Evolutionary conservation across 768 basidiomycete species (phyloP).

Genomic region (Coprinopsis cinerea): DNA sequence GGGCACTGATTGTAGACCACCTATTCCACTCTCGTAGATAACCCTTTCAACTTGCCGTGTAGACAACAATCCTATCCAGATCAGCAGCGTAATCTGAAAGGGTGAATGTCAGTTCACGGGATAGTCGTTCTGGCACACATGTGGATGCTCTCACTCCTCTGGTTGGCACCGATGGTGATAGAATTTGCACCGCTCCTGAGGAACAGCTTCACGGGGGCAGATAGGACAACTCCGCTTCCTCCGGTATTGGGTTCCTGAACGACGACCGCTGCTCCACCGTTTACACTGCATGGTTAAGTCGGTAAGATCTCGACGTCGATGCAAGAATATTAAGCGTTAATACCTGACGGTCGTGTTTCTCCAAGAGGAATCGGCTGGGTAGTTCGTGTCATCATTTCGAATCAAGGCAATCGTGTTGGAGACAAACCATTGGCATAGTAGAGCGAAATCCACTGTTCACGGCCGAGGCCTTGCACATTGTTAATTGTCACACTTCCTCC

Average conservation of each 20-base stretch:
- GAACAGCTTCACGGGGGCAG: slow-evolving; percentile 49
- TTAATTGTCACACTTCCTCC: slow-evolving; percentile 54
- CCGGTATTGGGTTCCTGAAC: slow-evolving; percentile 57
- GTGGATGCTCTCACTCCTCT: slow-evolving; percentile 36
- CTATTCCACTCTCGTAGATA: too few species aligned
- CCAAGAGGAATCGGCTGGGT: slow-evolving; percentile 46
- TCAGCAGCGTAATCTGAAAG: slow-evolving; percentile 49
- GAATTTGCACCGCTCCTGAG: slow-evolving; percentile 46
- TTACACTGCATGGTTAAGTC: slow-evolving; percentile 34
- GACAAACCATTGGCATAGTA: slow-evolving; percentile 50
- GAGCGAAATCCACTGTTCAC: slow-evolving; percentile 53
- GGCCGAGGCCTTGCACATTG: slow-evolving; percentile 48
- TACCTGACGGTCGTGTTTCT: slow-evolving; percentile 56
- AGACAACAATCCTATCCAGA: slow-evolving; percentile 57
- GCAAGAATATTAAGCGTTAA: slow-evolving; percentile 1
- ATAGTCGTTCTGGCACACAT: not conserved
- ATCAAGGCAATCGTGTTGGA: not conserved
- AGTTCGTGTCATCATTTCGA: not conserved
- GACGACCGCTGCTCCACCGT: slow-evolving; percentile 45
- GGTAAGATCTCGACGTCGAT: not conserved
- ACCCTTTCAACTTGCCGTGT: slow-evolving; percentile 29
- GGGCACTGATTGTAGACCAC: too few species aligned
- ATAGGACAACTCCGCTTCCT: slow-evolving; percentile 45
- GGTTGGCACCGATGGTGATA: slow-evolving; percentile 42
- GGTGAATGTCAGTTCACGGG: not conserved